Evolutionary conservation across 164 flowering plant species (phyloP), one percentile per base, ranked within the genome.

Genomic region (Sextonia rubra): DNA sequence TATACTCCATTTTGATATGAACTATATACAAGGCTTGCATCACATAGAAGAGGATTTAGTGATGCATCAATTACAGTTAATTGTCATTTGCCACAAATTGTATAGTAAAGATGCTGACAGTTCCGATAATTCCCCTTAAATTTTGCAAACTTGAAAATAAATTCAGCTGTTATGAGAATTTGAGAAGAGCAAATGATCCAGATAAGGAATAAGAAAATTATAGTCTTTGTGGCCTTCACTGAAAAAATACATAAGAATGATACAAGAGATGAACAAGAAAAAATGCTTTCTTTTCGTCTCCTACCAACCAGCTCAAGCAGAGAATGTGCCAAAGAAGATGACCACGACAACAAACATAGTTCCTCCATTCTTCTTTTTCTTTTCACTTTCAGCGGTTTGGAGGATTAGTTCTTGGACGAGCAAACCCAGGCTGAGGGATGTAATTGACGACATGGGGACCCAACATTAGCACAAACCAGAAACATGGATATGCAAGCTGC

Each of bases 391-490:
- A 24, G 24, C 52, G 78, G 77, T 74, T 85, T 74, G 71, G 60
- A 70, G 75, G 55, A 26, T 32, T 71, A 29, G 78, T 74, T 44
- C 78, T 85, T 60, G 83, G 89, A 61, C 96, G 90, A 76, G 98
- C 90, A 82, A 92, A 90, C 72, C 98, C 98, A 60, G 98, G 98
- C 96, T 92, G 91, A 67, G 81, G 77, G 72, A 76, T 64, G 73
- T 55, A 83, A 82, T 85, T 78, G 73, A 82, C n/a, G 69, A 84
- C 61, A 76, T 83, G 86, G 4, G 86, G 85, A 73, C 86, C 89
- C 48, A 83, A 80, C 74, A 83, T 72, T 49, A 88, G 80, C 82
- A 86, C 76, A 88, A 82, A 86, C 86, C 89, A 80, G 82, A 86
- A 85, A 89, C 86, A 86, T 78, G 85, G 84, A 84, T 76, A 82